Evolutionary conservation across 805 yeast species (phyloP), one percentile per base, ranked within the genome.

Genomic region (Starmerella gropengiesseri): DNA sequence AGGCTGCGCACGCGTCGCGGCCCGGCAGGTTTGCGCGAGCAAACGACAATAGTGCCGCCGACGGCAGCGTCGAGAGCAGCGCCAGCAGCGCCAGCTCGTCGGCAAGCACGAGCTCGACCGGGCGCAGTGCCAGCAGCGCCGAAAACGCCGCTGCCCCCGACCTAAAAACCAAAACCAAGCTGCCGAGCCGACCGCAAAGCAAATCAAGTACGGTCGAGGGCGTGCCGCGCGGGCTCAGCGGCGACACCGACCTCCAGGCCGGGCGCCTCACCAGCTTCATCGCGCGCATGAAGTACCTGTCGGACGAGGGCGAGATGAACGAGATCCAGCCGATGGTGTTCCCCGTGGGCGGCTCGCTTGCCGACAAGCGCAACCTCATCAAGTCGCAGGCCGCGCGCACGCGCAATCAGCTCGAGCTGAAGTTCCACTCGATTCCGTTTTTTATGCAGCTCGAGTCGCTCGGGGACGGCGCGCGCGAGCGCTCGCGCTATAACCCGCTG

Each of bases 401-500:
- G 11, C 56, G 55, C 40, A 60, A 59, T 28, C 55, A 56, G 40
- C 48, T 60, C 27, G 63, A 60, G 32, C 47, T 58, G 19, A 47
- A 49, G 55, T 41, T 55, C 50, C 36, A 55, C 51, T 38, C 52
- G 44, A 45, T 49, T 47, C n/a, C 40, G 42, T 45, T 33, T 44
- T 32, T 34, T 13, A 3, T 40, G 28, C 43, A 47, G 31, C 38
- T 41, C 14, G 47, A 43, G 18, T 11, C 17, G 17, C 13, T 38
- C 33, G 19, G 16, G 9, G 43, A 41, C n/a, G 13, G 19, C 18
- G 26, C 18, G 11, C 17, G 25, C 1, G 19, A 18, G 18, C 22
- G 28, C 21, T 14, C 29, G 17, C 20, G 27, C 9, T 85, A 78
- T 64, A 85, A 85, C 56, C 95, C 95, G 3, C 63, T 85, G 33